These are phyloP conservation scores for Omphalea diandra DNA, from an alignment of 441 rosid species.

Conservation along the genomic window DNA sequence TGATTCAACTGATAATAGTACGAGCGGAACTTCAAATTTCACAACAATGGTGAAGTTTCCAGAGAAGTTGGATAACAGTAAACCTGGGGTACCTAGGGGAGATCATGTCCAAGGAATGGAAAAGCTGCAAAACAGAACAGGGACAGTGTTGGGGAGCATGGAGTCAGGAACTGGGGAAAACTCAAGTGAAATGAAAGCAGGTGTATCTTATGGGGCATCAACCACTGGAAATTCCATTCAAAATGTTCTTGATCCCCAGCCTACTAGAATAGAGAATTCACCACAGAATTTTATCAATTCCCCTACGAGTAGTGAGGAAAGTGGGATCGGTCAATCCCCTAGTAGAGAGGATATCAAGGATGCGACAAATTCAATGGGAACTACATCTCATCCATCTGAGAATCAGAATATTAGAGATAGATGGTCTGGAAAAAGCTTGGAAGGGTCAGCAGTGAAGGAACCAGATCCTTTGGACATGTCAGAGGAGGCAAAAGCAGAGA, in stretches of 20 bases:
- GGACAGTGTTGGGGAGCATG: too few species aligned
- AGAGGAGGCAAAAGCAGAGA: conserved; percentile 95
- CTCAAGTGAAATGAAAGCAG: conserved; percentile 13
- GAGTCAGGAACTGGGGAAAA: conserved; percentile 21
- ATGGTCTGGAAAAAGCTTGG: conserved; percentile 77
- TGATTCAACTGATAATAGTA: conserved; percentile 24
- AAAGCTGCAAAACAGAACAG: conserved; percentile 23
- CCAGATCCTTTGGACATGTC: conserved; percentile 92
- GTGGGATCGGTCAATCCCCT: conserved; percentile 14
- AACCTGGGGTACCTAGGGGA: conserved; percentile 15
- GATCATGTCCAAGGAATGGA: conserved; percentile 19
- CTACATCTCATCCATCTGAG: conserved; percentile 30
- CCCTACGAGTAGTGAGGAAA: conserved; percentile 13
- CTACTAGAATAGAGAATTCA: conserved; percentile 7
- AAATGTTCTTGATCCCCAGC: conserved; percentile 14
- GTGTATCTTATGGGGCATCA: conserved; percentile 13
- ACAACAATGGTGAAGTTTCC: conserved; percentile 29
- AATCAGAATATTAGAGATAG: conserved; percentile 29
- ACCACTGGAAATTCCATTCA: conserved; percentile 11
- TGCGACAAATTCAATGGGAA: conserved; percentile 4
- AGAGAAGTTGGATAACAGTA: conserved; percentile 19
- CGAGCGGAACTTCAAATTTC: conserved; percentile 32
- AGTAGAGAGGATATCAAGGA: conserved; percentile 19
- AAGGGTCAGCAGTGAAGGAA: conserved; percentile 85
- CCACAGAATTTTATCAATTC: conserved; percentile 18